These are phyloP conservation scores for Suillus fuscotomentosus DNA, from an alignment of 768 basidiomycete species.

Conservation along the genomic window DNA sequence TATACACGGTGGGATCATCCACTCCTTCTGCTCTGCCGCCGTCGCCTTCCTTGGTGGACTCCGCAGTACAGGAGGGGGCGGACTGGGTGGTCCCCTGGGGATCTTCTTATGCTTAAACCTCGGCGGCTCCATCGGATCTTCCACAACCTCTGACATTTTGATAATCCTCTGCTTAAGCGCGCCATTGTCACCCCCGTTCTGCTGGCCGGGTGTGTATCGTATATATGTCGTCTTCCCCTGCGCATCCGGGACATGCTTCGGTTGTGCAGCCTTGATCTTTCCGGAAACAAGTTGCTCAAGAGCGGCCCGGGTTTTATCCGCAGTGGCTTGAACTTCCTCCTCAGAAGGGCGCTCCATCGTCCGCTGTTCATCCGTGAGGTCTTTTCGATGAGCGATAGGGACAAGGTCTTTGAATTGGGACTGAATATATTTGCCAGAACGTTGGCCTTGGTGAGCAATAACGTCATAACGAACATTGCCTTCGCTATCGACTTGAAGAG, in stretches of 20 bases:
- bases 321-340: constrained; percentile 86
- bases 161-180: constrained; percentile 90
- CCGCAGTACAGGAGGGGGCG: constrained; percentile 92
- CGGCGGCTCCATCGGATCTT: constrained; percentile 96
- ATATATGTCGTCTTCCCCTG: constrained; percentile 88
- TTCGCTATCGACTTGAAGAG: constrained; percentile 94
- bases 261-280: constrained; percentile 98
- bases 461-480: constrained; percentile 97
- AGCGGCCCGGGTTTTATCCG: constrained; percentile 87
- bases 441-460: constrained; percentile 94
- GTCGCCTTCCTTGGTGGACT: constrained; percentile 97
- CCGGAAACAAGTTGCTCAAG: constrained; percentile 92
- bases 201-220: constrained; percentile 95
- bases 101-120: constrained; percentile 99
- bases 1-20: constrained; percentile 99
- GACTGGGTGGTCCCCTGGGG: constrained; percentile 92
- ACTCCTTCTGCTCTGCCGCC: constrained; percentile 97
- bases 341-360: constrained; percentile 92
- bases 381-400: constrained; percentile 85
- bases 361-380: constrained; percentile 72
- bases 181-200: constrained; percentile 58
- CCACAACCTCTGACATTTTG: constrained; percentile 97
- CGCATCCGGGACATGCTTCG: constrained; percentile 87
- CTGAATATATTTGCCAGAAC: constrained; percentile 81
- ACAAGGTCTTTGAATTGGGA: constrained; percentile 98